A percentile compares a stretch with the other conserved stretches of the same genome.
Conservation (phyloP, 257 asterid genomes). For the Ballota nigra region DNA sequence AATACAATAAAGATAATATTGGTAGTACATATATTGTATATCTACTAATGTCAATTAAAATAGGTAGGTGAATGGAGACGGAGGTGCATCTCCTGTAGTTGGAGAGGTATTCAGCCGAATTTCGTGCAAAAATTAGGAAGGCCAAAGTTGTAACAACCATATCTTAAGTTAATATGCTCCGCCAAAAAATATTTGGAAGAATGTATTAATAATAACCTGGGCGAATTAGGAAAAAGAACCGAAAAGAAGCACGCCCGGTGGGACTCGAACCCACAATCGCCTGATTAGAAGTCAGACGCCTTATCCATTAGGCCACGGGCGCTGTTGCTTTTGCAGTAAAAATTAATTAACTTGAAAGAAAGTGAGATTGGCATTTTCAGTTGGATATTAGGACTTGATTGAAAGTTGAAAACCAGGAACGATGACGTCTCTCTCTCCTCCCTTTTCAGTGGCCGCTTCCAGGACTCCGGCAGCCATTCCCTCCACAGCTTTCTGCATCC, state of each 20-base stretch:
- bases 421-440: slow-evolving; percentile 25
- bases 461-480: slow-evolving; percentile 24
- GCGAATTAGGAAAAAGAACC: too few relatives aligned
- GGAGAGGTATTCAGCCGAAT: too few relatives aligned
- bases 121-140: too few relatives aligned
- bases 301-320: slow-evolving; percentile 99
- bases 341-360: background rate
- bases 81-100: too few relatives aligned
- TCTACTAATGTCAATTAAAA: too few relatives aligned
- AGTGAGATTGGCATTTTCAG: background rate
- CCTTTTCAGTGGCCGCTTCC: slow-evolving; percentile 18
- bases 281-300: slow-evolving; percentile 99
- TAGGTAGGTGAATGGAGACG: too few relatives aligned
- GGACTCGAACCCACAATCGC: slow-evolving; percentile 99
- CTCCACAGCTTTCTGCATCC: slow-evolving; percentile 12
- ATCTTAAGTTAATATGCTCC: too few relatives aligned
- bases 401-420: background rate
- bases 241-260: slow-evolving; percentile 43
- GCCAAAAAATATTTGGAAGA: too few relatives aligned
- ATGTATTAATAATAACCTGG: too few relatives aligned
- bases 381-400: background rate
- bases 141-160: too few relatives aligned
- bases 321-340: slow-evolving; percentile 24
- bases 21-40: too few relatives aligned
- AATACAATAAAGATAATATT: too few relatives aligned